Percentiles rank a stretch among this genome's conserved stretches.
Evolutionary conservation across 129 eudicot species (phyloP).

Genomic region (Daucus carota): DH1_v3.0 NC_030384.2:15222001-15222500

Average conservation of each 20-base stretch:
- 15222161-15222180: background rate
- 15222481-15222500: slow-evolving; percentile 40
- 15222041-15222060: background rate
- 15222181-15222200: background rate
- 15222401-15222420: slow-evolving; percentile 19
- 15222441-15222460: slow-evolving; percentile 35
- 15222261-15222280: slow-evolving; percentile 70
- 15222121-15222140: too few species aligned
- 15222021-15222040: background rate
- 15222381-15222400: slow-evolving; percentile 88
- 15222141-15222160: background rate
- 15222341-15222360: slow-evolving; percentile 46
- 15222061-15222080: too few species aligned
- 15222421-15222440: slow-evolving; percentile 15
- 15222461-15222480: slow-evolving; percentile 51
- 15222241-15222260: slow-evolving; percentile 83
- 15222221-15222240: background rate
- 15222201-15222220: background rate
- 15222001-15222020: too few species aligned
- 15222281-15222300: slow-evolving; percentile 41
- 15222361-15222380: slow-evolving; percentile 39
- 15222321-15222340: slow-evolving; percentile 83
- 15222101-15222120: background rate
- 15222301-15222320: slow-evolving; percentile 66
- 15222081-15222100: too few species aligned